Evolutionary conservation across 495 filamentous ascomycete species (phyloP), one percentile per base, ranked within the genome.

Genomic region (Astrothelium macrocarpum): DNA sequence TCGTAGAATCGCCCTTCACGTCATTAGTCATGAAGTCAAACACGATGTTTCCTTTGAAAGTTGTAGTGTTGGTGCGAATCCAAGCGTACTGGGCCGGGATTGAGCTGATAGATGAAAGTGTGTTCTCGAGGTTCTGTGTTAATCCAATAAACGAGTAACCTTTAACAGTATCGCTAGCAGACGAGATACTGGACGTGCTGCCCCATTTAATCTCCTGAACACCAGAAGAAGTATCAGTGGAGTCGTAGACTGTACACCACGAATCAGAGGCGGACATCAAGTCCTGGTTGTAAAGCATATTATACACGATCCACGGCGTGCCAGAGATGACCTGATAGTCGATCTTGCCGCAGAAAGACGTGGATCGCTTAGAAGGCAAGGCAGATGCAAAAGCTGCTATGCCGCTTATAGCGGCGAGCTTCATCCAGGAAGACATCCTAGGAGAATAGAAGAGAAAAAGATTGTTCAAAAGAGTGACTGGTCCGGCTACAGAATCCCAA

Each of bases 71-170:
- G 20, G 66, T 71, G 32, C 71, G 65, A n/a, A 68, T 71, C 75
- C 75, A 77, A 31, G 66, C 53, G 59, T 73, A 77, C 7, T 65
- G 67, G 3, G 72, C 69, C 1, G 75, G 75, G 56, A 77, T 76
- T 7, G 69, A 71, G 14, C 63, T 64, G 66, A 77, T 77, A 23
- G 69, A 70, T 23, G 67, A 68, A 14, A 77, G 63, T 14, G 63
- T 68, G 59, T 71, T 73, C 62, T 74, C 70, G 25, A 77, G 68
- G 53, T 73, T 73, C 53, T 72, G 64, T 10, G 72, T 75, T 1
- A 77, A 61, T n/a, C 74, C 75, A 59, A 77, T 69, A 63, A 75
- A 75, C 11, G 71, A 71, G 66, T 77, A 77, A 9, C 75, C 75
- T 63, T 77, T 77, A 25, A 75, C 62, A 36, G 74, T 74, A 59